These are phyloP conservation scores for Pythium rhizo-oryzae DNA, from an alignment of 352 stramenopile genomes.

Conservation along the genomic window DNA sequence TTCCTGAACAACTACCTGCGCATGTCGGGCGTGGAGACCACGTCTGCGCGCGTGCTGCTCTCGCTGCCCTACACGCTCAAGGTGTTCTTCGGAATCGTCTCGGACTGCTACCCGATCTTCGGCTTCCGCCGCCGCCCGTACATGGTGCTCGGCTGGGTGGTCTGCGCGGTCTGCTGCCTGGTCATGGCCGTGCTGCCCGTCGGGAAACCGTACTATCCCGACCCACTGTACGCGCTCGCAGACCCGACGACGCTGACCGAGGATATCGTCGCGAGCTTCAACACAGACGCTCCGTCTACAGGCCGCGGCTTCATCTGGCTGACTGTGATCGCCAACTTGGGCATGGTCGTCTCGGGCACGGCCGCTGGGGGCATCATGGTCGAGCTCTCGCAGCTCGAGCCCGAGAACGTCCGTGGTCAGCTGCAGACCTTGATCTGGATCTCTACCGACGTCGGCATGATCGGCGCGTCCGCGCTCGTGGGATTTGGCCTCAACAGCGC, in stretches of 20 bases:
- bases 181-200: conserved; percentile 31
- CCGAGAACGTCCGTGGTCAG: conserved; percentile 27
- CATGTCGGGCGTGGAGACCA: conserved; percentile 35
- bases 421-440: conserved; percentile 37
- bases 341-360: conserved; percentile 56
- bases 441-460: conserved; percentile 12
- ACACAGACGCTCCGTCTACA: conserved; percentile 26
- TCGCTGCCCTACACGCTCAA: conserved; percentile 66
- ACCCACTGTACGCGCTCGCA: conserved; percentile 16
- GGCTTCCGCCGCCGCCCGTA: conserved; percentile 84
- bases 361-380: conserved; percentile 47
- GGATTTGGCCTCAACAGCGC: conserved; percentile 39
- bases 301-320: conserved; percentile 42
- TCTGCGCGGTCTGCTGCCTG: conserved; percentile 28
- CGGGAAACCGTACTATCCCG: conserved; percentile 28
- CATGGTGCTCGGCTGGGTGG: conserved; percentile 71
- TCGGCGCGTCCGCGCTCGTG: conserved; percentile 26
- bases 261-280: conserved; percentile 24
- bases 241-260: conserved; percentile 12
- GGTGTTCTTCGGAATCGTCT: conserved; percentile 81
- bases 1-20: conserved; percentile 47
- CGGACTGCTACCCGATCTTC: conserved; percentile 84
- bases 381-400: conserved; percentile 40
- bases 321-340: conserved; percentile 55
- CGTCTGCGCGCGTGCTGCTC: conserved; percentile 29